Conservation (phyloP, 768 basidiomycete genomes). For the Amanita pseudoporphyria region DNA sequence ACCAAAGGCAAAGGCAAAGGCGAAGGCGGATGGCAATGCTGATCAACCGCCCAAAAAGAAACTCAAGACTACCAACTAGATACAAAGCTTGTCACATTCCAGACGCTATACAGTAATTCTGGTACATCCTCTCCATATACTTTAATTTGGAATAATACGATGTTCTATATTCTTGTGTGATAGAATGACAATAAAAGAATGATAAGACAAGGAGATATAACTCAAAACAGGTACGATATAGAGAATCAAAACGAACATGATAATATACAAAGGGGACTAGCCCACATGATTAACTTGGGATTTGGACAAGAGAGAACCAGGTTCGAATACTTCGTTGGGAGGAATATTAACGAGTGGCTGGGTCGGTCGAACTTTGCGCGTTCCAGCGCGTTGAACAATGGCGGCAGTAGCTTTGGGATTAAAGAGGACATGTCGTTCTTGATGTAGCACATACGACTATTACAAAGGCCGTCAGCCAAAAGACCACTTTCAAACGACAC, state of each 20-base stretch:
- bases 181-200: too few species aligned
- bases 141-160: background rate
- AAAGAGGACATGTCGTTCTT: constrained; percentile 66
- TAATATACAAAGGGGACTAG: background rate
- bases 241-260: background rate
- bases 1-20: constrained; percentile 19
- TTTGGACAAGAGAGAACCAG: constrained; percentile 64
- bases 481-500: constrained; percentile 3
- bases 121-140: background rate
- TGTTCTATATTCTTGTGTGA: background rate
- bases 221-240: background rate
- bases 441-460: constrained; percentile 79
- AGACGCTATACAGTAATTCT: background rate
- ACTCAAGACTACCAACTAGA: constrained; percentile 43
- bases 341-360: constrained; percentile 34
- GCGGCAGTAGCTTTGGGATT: constrained; percentile 27
- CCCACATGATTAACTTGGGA: background rate
- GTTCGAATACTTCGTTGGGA: constrained; percentile 52
- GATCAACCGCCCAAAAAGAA: constrained; percentile 68
- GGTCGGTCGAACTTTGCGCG: constrained; percentile 24
- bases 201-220: background rate
- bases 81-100: background rate
- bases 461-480: constrained; percentile 7
- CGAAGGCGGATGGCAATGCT: too few species aligned
- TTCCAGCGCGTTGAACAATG: constrained; percentile 31